phyloP scores from a whole-genome alignment of 192 early-diverging fungal genomes.

The Dispira parvispora region DNA sequence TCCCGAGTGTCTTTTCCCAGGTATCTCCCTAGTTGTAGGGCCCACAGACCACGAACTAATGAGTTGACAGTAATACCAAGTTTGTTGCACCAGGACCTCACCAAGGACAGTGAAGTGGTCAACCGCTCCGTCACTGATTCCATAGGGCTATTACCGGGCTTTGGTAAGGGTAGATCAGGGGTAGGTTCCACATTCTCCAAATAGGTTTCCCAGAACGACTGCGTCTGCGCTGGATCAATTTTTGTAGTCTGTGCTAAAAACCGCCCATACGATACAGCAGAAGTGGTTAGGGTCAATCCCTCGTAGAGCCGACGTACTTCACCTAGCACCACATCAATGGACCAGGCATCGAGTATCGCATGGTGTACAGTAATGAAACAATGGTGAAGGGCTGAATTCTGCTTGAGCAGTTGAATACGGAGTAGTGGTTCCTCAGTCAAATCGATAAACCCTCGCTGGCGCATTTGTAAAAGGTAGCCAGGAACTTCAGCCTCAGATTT shows the following conservation, averaged over 20 bases:
- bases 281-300: background rate
- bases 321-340: background rate
- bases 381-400: background rate
- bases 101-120: background rate
- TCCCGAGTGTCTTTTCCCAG: background rate
- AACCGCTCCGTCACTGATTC: background rate
- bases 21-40: background rate
- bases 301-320: background rate
- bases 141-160: background rate
- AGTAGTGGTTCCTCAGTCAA: background rate
- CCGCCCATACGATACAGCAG: background rate
- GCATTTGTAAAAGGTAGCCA: background rate
- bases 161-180: background rate
- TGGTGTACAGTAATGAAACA: constrained; percentile 1
- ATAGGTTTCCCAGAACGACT: background rate
- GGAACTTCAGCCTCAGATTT: background rate
- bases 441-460: too few species aligned
- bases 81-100: background rate
- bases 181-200: background rate
- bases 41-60: constrained; percentile 4
- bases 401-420: background rate
- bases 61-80: background rate
- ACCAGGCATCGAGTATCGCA: constrained; percentile 11
- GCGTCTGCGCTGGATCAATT: background rate
- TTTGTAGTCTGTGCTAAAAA: background rate